Evolutionary conservation across 352 stramenopile species (phyloP).

Genomic region (Globisporangium abappressorium): DNA sequence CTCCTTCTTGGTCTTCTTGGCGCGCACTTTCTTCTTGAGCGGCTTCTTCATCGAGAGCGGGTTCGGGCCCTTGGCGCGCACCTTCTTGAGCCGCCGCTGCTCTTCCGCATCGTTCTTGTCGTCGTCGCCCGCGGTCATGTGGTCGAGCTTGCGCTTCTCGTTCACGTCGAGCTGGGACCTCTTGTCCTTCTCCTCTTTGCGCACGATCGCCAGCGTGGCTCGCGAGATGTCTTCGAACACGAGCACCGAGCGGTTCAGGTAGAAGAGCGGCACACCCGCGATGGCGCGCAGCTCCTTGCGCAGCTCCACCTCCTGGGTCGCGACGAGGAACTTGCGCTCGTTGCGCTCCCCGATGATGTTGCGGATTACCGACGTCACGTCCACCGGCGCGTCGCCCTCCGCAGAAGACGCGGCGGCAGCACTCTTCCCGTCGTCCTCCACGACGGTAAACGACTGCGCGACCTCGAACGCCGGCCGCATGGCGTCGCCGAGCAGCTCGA

Average conservation of each 20-base stretch:
- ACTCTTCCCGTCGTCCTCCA: constrained; percentile 32
- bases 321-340: constrained; percentile 79
- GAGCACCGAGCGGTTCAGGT: constrained; percentile 84
- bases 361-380: constrained; percentile 32
- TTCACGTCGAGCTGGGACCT: constrained; percentile 63
- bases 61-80: constrained; percentile 69
- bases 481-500: constrained; percentile 62
- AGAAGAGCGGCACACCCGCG: constrained; percentile 78
- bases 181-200: constrained; percentile 73
- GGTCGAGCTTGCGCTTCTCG: constrained; percentile 76
- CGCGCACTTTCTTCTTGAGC: constrained; percentile 72
- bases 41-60: constrained; percentile 77
- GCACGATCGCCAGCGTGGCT: constrained; percentile 76
- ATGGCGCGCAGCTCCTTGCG: constrained; percentile 65
- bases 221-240: constrained; percentile 85
- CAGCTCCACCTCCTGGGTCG: constrained; percentile 82
- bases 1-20: constrained; percentile 64
- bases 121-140: constrained; percentile 26
- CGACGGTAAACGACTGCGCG: constrained; percentile 66
- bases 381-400: constrained; percentile 24
- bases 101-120: constrained; percentile 18
- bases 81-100: constrained; percentile 37
- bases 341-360: constrained; percentile 56
- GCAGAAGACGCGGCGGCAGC: constrained; percentile 13
- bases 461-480: constrained; percentile 61